Conservation (phyloP, 305 asterid genomes). For the Fraxinus floribunda region DNA sequence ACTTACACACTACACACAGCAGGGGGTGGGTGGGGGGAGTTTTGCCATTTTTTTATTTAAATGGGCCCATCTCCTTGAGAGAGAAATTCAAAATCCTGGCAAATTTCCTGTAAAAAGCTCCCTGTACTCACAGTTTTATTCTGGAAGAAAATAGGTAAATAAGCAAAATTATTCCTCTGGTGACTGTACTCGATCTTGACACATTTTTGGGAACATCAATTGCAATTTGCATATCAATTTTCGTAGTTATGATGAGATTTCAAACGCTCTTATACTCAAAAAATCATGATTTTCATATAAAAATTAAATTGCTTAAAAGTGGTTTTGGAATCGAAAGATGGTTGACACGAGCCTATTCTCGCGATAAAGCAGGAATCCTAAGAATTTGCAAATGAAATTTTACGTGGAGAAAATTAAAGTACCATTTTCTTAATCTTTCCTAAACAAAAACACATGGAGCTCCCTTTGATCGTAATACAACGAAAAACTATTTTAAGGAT, state of each 20-base stretch:
- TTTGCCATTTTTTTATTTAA: too few species aligned
- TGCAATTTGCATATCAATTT: not conserved
- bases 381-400: constrained; percentile 15
- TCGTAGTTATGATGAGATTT: not conserved
- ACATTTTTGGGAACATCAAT: too few species aligned
- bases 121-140: too few species aligned
- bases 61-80: too few species aligned
- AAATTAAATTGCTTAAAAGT: not conserved
- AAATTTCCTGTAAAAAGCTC: too few species aligned
- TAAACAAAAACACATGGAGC: constrained; percentile 35
- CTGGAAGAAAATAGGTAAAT: too few species aligned
- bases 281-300: not conserved
- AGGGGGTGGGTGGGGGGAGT: too few species aligned
- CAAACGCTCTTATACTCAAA: not conserved
- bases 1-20: too few species aligned
- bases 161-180: too few species aligned
- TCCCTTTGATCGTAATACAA: constrained; percentile 30
- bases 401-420: constrained; percentile 5
- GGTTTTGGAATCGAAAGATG: not conserved
- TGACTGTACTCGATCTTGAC: too few species aligned
- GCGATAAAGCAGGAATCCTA: constrained; percentile 17
- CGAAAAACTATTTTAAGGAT: constrained; percentile 15
- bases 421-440: constrained; percentile 11
- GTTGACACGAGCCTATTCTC: not conserved
- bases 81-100: too few species aligned